Evolutionary conservation across 345 rosid genomes (phyloP), one percentile per base, ranked within the genome.

Genomic region (Bruguiera sexangula): DNA sequence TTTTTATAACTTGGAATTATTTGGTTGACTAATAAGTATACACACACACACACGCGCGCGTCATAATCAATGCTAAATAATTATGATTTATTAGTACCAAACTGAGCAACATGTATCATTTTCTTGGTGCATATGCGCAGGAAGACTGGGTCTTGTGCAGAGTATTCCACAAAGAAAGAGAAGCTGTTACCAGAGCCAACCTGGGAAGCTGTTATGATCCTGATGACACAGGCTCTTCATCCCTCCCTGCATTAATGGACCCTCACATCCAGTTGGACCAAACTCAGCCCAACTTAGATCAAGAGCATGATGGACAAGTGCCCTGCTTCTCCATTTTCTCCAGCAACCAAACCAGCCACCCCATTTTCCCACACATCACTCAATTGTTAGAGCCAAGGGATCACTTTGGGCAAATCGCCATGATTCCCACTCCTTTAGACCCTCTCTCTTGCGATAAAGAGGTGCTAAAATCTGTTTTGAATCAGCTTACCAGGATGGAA

Each of bases 251-350:
- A 62, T 68, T 89, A 62, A 82, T 84, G 85, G 96, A 91, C 68
- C 84, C 97, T 69, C 83, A 75, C 88, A 82, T 85, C 78, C 76
- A 69, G 66, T 86, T 86, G 61, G 86, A 79, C 79, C 89, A 82
- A 68, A 79, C 81, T 54, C 81, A 83, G 71, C 68, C 83, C 62
- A 62, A 53, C 52, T 68, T 75, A 19, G 71, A 75, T 3, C 18
- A 43, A 46, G 75, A 77, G 57, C 60, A 69, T 63, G 82, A 91
- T 31, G 73, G 68, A 73, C 80, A 77, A 83, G 96, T 91, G 87
- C 82, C 98, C 96, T 91, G 98, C 97, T 84, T 93, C 98, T 89
- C 93, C 96, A 82, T 79, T 75, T 70, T 82, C 79, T 82, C 88
- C 46, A 79, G 72, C 43, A 72, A 62, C 72, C 88, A 85, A 62